A percentile compares a stretch with the other conserved stretches of the same genome.
phyloP scores from a whole-genome alignment of 2,329 filamentous ascomycete genomes.

The Colletotrichum tropicale region DNA sequence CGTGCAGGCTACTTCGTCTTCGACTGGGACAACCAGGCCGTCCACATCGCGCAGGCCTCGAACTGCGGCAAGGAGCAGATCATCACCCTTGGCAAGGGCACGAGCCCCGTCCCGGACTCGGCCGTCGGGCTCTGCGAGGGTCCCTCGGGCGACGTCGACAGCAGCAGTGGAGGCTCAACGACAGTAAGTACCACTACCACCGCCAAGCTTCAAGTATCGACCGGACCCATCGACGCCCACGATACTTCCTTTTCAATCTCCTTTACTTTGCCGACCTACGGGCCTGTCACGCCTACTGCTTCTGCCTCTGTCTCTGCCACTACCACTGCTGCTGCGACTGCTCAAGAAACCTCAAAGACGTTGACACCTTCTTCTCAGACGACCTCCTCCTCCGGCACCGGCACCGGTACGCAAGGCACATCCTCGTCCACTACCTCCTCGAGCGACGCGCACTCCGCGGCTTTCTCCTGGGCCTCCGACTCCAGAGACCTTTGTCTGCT shows the following conservation, averaged over 20 bases:
- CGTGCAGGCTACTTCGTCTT: constrained; percentile 51
- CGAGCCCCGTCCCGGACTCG: constrained; percentile 32
- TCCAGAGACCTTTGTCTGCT: background rate
- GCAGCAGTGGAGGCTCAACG: background rate
- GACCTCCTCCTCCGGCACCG: background rate
- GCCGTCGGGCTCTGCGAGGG: constrained; percentile 38
- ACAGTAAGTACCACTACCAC: background rate
- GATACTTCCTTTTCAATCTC: background rate
- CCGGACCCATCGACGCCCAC: background rate
- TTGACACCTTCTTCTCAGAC: background rate
- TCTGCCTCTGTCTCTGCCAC: background rate
- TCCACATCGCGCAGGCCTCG: constrained; percentile 46
- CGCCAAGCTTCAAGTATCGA: background rate
- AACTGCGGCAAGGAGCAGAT: constrained; percentile 43
- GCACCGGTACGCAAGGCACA: background rate
- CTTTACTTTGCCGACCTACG: background rate
- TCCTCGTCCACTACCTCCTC: background rate
- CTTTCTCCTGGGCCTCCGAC: background rate
- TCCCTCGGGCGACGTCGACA: constrained; percentile 20
- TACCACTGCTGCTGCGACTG: background rate
- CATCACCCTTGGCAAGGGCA: constrained; percentile 36
- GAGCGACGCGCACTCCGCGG: background rate
- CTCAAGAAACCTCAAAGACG: background rate
- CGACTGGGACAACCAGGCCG: constrained; percentile 47
- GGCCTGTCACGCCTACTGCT: background rate